A percentile compares a stretch with the other conserved stretches of the same genome.
Evolutionary conservation across 1,284 basidiomycete species (phyloP).

Genomic region (Phaffia rhodozyma): DNA sequence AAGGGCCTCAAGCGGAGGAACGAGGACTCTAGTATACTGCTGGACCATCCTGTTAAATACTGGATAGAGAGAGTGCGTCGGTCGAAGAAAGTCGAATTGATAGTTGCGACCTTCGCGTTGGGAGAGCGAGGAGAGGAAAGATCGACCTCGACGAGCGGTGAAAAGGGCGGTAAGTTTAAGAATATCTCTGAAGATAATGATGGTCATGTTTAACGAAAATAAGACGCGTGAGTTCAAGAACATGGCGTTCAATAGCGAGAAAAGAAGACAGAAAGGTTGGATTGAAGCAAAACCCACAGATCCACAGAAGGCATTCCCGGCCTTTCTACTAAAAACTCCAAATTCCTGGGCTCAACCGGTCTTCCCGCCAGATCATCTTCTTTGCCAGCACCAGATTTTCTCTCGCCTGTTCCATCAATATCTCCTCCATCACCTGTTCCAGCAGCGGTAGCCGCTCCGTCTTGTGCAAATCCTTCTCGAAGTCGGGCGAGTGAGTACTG

Average conservation of each 20-base stretch:
- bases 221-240: not conserved
- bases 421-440: conserved; percentile 17
- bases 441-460: conserved; percentile 25
- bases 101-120: conserved; percentile 86
- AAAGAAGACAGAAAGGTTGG: not conserved
- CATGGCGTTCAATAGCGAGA: conserved; percentile 5
- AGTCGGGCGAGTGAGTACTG: conserved; percentile 72
- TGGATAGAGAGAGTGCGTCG: conserved; percentile 86
- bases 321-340: conserved; percentile 77
- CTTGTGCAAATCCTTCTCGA: conserved; percentile 44
- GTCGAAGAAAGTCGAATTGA: conserved; percentile 95
- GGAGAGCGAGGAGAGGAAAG: conserved; percentile 74
- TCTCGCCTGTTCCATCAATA: conserved; percentile 25
- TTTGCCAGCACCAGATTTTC: conserved; percentile 35
- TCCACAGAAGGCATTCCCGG: conserved; percentile 84
- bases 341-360: conserved; percentile 62
- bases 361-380: conserved; percentile 27
- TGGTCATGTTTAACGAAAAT: conserved; percentile 22
- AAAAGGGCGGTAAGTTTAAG: conserved; percentile 89
- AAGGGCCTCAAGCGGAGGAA: conserved; percentile 64
- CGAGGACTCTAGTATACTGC: conserved; percentile 83
- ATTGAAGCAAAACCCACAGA: conserved; percentile 47
- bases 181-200: conserved; percentile 49
- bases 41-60: conserved; percentile 97
- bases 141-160: conserved; percentile 78